Percentiles rank a stretch among this genome's conserved stretches.
These are phyloP conservation scores for Micromonas pusilla DNA, from an alignment of 139 green algal genomes.

Conservation along the genomic window DNA sequence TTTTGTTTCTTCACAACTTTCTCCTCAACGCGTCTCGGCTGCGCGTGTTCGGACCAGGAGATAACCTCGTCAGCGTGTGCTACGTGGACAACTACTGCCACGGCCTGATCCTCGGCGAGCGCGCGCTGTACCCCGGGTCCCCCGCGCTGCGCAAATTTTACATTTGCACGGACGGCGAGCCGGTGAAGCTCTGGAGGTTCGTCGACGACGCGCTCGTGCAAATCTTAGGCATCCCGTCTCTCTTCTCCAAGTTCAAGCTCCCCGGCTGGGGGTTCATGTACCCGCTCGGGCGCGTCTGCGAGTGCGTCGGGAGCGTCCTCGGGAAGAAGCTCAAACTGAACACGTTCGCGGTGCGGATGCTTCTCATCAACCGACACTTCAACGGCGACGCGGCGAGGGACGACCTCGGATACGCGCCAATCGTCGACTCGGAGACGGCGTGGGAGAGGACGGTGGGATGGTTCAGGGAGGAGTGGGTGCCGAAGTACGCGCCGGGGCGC, in stretches of 20 bases:
- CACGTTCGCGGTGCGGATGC: constrained; percentile 36
- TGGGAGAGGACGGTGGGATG: constrained; percentile 32
- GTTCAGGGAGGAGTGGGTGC: constrained; percentile 34
- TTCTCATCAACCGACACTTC: constrained; percentile 38
- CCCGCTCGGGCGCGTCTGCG: constrained; percentile 21
- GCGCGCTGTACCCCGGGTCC: constrained; percentile 31
- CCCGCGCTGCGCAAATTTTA: constrained; percentile 40
- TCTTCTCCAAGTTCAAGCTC: constrained; percentile 27
- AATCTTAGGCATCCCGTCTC: constrained; percentile 6
- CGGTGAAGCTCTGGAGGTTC: constrained; percentile 18
- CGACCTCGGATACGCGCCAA: constrained; percentile 35
- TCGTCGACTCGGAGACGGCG: background rate
- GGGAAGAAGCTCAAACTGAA: constrained; percentile 38
- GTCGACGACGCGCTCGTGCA: constrained; percentile 19
- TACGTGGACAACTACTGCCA: constrained; percentile 43
- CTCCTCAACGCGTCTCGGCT: constrained; percentile 28
- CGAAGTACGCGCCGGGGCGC: background rate
- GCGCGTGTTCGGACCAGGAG: constrained; percentile 32
- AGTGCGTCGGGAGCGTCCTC: constrained; percentile 20
- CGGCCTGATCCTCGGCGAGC: constrained; percentile 35
- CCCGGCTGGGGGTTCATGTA: constrained; percentile 31
- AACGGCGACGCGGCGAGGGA: constrained; percentile 20
- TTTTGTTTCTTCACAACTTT: constrained; percentile 38
- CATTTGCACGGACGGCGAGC: constrained; percentile 35
- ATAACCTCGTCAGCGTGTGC: constrained; percentile 31